These are phyloP conservation scores for Aspergillus sp. DNA, from an alignment of 2,329 filamentous ascomycete genomes.

Conservation along the genomic window DNA sequence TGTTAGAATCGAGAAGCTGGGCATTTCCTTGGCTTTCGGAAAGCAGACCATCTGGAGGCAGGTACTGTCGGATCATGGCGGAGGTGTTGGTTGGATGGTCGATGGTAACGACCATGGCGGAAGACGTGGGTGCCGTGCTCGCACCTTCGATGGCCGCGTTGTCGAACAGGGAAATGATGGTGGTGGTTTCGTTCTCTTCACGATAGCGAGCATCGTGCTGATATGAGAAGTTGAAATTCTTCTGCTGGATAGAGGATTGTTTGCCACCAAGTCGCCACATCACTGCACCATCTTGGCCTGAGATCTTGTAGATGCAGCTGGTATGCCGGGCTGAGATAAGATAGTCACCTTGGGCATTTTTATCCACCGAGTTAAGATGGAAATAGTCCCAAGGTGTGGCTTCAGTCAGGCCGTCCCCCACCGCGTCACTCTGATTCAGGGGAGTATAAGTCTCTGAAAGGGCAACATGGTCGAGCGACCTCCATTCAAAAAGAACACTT, in stretches of 20 bases:
- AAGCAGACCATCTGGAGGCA: conserved; percentile 30
- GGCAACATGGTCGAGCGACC: conserved; percentile 25
- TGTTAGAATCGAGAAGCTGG: conserved; percentile 30
- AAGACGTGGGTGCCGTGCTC: conserved; percentile 21
- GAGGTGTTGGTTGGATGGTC: conserved; percentile 13
- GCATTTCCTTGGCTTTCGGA: conserved; percentile 32
- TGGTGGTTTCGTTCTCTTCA: conserved; percentile 23
- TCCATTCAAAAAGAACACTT: conserved; percentile 32
- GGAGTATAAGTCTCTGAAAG: conserved; percentile 27
- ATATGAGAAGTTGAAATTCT: conserved; percentile 34
- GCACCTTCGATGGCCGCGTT: conserved; percentile 29
- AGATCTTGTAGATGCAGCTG: conserved; percentile 35
- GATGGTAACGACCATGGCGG: conserved; percentile 25
- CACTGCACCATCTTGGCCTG: conserved; percentile 29
- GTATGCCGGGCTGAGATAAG: conserved; percentile 36
- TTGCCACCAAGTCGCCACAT: conserved; percentile 37
- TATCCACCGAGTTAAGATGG: conserved; percentile 39
- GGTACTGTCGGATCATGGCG: conserved; percentile 26
- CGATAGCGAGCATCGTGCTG: conserved; percentile 35
- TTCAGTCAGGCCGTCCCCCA: conserved; percentile 5
- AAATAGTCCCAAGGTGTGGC: conserved; percentile 26
- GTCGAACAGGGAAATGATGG: conserved; percentile 29
- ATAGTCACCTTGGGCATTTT: conserved; percentile 35
- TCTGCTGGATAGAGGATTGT: conserved; percentile 28
- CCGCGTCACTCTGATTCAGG: conserved; percentile 12